Evolutionary conservation across 1,284 basidiomycete genomes (phyloP), one percentile per base, ranked within the genome.

Genomic region (Vanrija humicola): DNA sequence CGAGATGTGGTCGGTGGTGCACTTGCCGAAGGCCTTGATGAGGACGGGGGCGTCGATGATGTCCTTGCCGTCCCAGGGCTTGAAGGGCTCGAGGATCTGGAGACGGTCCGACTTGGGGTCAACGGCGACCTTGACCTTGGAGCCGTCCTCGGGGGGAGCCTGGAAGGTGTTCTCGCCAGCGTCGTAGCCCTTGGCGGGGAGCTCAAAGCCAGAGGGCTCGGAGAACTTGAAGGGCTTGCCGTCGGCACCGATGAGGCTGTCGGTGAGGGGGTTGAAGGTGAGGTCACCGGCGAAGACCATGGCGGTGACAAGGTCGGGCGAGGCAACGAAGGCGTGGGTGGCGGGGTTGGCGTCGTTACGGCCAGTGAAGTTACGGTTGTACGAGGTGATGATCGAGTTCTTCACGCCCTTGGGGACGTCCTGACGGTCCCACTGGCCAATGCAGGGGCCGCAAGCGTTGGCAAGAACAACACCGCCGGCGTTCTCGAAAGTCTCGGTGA

Each of bases 341-440:
- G 92, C 93, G 38, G 94, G 93, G 85, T 98, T 98, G 69, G 95
- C 95, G 75, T 98, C 96, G 80, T 98, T 98, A 78, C 95, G 92
- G 61, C 93, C 95, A 67, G 95, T 98, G 82, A 98, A 98, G 88
- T 98, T 98, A 79, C 96, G 93, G 87, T 98, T 98, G 86, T 98
- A 98, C 25, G 94, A 98, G 52, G 95, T 96, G 80, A 98, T 91
- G 82, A 97, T 96, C 25, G 92, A 93, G 86, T 98, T 98, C 73
- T 84, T 82, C 69, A 90, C 90, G 72, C 95, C 95, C 85, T 94
- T 99, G 84, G 89, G 87, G 56, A 98, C 89, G 72, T 98, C 96
- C 68, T 85, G 80, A 73, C 95, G 85, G 80, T 98, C 93, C 96
- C 96, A 98, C 79, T 98, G 95, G 73, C 95, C 96, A 68, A 98